phyloP scores from a whole-genome alignment of 148 eudicot species.

The Dianthus caryophyllus region DNA sequence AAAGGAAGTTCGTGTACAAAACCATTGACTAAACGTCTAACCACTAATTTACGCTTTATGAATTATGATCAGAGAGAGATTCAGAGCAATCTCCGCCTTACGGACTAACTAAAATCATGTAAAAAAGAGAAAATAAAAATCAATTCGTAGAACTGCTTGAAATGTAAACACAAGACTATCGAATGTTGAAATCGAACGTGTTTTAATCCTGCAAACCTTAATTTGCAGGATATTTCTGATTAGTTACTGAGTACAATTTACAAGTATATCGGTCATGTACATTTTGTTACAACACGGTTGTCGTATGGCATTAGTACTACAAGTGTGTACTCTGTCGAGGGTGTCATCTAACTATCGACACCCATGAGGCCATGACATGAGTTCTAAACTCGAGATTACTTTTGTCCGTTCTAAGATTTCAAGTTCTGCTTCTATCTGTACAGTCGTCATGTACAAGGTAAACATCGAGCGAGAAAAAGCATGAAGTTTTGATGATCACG shows the following conservation, averaged over 20 bases:
- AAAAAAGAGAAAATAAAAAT: too few species aligned
- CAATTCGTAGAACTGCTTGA: too few species aligned
- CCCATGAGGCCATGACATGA: constrained; percentile 6
- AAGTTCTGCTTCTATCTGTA: background rate
- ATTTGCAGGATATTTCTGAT: background rate
- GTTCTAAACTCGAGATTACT: background rate
- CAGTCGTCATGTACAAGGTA: constrained; percentile 14
- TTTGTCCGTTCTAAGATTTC: background rate
- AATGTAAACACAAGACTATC: too few species aligned
- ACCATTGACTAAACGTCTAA: too few species aligned
- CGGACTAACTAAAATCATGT: too few species aligned
- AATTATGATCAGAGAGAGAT: too few species aligned
- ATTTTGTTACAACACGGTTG: constrained; percentile 9
- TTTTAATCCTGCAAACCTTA: too few species aligned
- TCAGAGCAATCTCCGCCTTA: too few species aligned
- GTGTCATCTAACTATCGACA: constrained; percentile 5
- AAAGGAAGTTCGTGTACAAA: too few species aligned
- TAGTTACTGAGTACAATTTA: background rate
- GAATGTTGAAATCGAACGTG: too few species aligned
- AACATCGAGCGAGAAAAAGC: background rate
- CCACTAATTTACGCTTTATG: too few species aligned
- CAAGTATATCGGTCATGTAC: background rate
- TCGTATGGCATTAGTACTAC: background rate
- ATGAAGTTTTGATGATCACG: constrained; percentile 3
- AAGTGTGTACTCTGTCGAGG: background rate